Evolutionary conservation across 805 yeast species (phyloP).

Genomic region (Myxozyma lipomycoides): DNA sequence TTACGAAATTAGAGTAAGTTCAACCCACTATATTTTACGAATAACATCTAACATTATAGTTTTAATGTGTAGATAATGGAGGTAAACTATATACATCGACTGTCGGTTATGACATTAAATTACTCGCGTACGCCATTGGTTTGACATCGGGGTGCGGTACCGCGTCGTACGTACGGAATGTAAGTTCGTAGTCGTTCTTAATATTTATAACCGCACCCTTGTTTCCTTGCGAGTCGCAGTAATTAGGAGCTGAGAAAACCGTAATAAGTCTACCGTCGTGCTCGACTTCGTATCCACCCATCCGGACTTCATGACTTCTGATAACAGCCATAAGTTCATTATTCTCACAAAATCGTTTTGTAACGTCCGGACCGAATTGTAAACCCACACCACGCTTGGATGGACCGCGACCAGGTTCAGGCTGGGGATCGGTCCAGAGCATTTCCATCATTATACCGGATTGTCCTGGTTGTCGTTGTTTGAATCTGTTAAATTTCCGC

Average conservation of each 20-base stretch:
- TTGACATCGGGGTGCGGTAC: slow-evolving; percentile 86
- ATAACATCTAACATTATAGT: slow-evolving; percentile 1
- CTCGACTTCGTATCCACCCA: slow-evolving; percentile 83
- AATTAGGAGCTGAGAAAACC: slow-evolving; percentile 97
- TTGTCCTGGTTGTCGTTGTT: slow-evolving; percentile 69
- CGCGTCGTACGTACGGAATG: slow-evolving; percentile 64
- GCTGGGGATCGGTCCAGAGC: slow-evolving; percentile 96
- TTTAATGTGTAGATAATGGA: neutral
- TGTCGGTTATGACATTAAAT: slow-evolving; percentile 16
- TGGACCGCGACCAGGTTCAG: slow-evolving; percentile 69
- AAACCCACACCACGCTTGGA: slow-evolving; percentile 93
- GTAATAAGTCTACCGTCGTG: slow-evolving; percentile 85
- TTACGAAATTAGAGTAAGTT: slow-evolving; percentile 59
- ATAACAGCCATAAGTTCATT: slow-evolving; percentile 76
- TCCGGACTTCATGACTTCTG: slow-evolving; percentile 92
- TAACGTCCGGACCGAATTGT: slow-evolving; percentile 95
- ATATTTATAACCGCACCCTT: slow-evolving; percentile 85
- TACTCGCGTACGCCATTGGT: slow-evolving; percentile 59
- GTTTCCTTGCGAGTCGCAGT: slow-evolving; percentile 80
- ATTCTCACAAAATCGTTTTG: slow-evolving; percentile 65
- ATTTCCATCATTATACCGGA: slow-evolving; percentile 95
- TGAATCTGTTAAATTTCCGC: slow-evolving; percentile 63
- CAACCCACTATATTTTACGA: neutral
- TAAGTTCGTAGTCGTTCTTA: slow-evolving; percentile 43
- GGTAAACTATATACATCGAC: neutral